These are phyloP conservation scores for Polyrhizophydium stewartii DNA, from an alignment of 371 early-diverging fungal genomes.

Conservation along the genomic window DNA sequence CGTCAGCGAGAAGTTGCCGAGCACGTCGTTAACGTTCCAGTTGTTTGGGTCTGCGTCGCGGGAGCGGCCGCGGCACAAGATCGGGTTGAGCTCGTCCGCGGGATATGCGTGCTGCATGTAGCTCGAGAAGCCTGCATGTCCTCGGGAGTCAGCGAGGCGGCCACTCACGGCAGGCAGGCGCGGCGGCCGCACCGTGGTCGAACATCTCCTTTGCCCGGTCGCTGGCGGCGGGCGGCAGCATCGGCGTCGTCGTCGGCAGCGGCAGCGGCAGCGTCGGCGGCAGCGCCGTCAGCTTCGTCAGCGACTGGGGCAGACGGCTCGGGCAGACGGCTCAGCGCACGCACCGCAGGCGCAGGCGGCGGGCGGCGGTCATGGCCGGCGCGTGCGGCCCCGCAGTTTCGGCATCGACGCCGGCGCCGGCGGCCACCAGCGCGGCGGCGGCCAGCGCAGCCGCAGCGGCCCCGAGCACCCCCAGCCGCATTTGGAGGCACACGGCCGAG, in stretches of 20 bases:
- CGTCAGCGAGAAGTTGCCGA: conserved; percentile 89
- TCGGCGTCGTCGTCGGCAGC: neutral
- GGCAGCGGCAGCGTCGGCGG: neutral
- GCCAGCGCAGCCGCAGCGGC: too few relatives aligned
- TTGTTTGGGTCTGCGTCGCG: conserved; percentile 70
- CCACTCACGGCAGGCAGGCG: neutral
- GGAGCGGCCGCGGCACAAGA: conserved; percentile 74
- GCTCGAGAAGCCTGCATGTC: conserved; percentile 47
- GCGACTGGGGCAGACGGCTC: too few relatives aligned
- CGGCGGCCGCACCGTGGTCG: conserved; percentile 54
- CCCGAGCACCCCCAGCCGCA: too few relatives aligned
- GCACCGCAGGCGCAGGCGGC: too few relatives aligned
- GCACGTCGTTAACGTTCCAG: conserved; percentile 74
- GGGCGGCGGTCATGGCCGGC: too few relatives aligned
- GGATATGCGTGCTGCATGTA: conserved; percentile 87
- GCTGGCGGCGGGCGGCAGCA: conserved; percentile 7
- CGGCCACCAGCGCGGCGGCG: too few relatives aligned
- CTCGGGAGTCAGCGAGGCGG: neutral
- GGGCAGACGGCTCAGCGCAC: too few relatives aligned
- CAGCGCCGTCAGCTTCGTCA: too few relatives aligned
- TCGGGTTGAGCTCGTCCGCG: conserved; percentile 87
- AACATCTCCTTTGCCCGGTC: conserved; percentile 61
- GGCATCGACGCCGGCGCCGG: too few relatives aligned
- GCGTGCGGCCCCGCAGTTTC: too few relatives aligned
- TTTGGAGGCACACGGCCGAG: too few relatives aligned